Evolutionary conservation across 2,329 filamentous ascomycete species (phyloP).

Genomic region (Botrytis galanthina): DNA sequence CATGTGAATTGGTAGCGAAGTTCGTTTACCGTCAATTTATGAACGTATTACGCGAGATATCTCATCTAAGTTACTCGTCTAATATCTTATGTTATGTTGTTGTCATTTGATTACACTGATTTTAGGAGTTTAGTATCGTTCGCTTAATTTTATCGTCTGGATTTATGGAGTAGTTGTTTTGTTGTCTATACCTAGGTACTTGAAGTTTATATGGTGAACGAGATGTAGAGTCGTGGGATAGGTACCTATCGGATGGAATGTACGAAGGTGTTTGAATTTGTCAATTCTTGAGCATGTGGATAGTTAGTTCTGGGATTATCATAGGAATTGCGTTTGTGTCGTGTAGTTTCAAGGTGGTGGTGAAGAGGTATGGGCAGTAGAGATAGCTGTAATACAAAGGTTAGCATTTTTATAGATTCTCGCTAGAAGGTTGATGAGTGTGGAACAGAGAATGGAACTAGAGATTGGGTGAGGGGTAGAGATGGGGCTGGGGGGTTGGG

Average conservation of each 20-base stretch:
- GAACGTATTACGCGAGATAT: not conserved
- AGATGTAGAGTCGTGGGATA: too few species aligned
- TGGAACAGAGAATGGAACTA: not conserved
- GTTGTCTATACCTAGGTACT: too few species aligned
- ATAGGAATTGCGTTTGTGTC: not conserved
- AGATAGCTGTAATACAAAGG: not conserved
- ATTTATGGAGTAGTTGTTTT: not conserved
- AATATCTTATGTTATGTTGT: not conserved
- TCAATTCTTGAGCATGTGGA: too few species aligned
- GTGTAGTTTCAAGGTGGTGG: not conserved
- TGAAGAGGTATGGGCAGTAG: rapidly evolving
- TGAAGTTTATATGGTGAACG: too few species aligned
- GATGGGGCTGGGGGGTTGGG: not conserved
- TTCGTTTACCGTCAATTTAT: not conserved
- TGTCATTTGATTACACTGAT: not conserved
- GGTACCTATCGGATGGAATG: too few species aligned
- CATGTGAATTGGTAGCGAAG: not conserved
- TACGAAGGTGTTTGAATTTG: too few species aligned
- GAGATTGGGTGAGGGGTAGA: not conserved
- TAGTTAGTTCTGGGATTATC: not conserved
- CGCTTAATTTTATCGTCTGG: not conserved
- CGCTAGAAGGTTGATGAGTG: not conserved
- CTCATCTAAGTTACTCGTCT: not conserved
- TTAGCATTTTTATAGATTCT: rapidly evolving
- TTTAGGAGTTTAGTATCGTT: not conserved